Evolutionary conservation across 2,329 filamentous ascomycete genomes (phyloP), one percentile per base, ranked within the genome.

Genomic region (Peltaster fructicola): DNA sequence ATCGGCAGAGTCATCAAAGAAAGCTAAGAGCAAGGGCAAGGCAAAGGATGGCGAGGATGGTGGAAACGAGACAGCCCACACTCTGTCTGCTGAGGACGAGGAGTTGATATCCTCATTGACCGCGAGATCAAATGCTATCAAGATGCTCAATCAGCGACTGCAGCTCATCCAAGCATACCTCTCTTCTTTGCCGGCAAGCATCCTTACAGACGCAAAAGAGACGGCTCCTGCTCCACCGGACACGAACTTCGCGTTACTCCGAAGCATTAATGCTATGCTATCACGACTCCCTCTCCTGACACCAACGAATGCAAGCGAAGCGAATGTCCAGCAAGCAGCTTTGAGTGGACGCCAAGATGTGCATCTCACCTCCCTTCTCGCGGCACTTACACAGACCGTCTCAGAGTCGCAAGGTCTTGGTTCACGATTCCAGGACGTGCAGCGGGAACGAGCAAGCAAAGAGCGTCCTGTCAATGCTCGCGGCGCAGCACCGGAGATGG

Each of bases 41-140:
- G 34, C 45, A 32, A 35, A 40, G 44, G 45, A 23, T 22, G 50
- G 53, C 13, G 48, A 59, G 7, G 58, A 62, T 22, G 48, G 56
- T 4, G 19, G 13, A 4, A 39, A 43, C 39, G 8, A 31, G 40
- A 2, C 41, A n/a, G 40, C 50, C 4, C 45, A 50, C 14, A 40
- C 47, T 40, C 51, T 73, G 12, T 64, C 61, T 0, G 51, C 64
- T 0, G 68, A 74, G 35, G 71, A 74, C 31, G 68, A 75, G 51
- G 71, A 75, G 41, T 50, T 73, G 21, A 61, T 75, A 26, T 61
- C 69, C 13, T 66, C 59, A 9, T 68, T 98, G 12, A 88, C 74
- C 14, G 77, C 82, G 32, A 92, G 91, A 43, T 68, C 76, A 34
- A 95, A 93, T 51, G 84, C 88, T 14, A 75, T 93, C 44, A 85